Evolutionary conservation across 2,329 filamentous ascomycete species (phyloP).

Genomic region (Trichophyton rubrum): DNA sequence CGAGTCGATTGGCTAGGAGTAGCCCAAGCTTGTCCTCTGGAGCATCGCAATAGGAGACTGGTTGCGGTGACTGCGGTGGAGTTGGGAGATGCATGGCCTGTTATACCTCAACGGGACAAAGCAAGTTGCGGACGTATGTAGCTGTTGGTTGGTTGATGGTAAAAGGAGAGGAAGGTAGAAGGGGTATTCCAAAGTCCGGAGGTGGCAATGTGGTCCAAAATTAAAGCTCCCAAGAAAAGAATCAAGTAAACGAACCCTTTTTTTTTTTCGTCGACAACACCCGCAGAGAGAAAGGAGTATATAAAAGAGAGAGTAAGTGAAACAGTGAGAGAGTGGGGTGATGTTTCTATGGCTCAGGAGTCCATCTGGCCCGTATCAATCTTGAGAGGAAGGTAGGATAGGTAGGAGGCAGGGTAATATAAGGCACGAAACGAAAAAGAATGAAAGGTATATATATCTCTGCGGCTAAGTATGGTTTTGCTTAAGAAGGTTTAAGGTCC

Average conservation of each 20-base stretch:
- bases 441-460: not conserved
- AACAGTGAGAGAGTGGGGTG: not conserved
- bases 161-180: not conserved
- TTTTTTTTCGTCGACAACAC: not conserved
- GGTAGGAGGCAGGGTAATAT: not conserved
- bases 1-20: conserved; percentile 67
- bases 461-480: conserved; percentile 2
- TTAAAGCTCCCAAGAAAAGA: not conserved
- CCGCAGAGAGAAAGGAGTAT: not conserved
- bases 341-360: not conserved
- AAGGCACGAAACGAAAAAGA: not conserved
- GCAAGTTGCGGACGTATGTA: not conserved
- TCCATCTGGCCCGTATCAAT: conserved; percentile 2
- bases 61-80: conserved; percentile 32
- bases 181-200: not conserved
- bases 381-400: not conserved
- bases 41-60: conserved; percentile 41
- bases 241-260: not conserved
- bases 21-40: conserved; percentile 81
- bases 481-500: not conserved
- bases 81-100: conserved; percentile 30
- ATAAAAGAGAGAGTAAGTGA: not conserved
- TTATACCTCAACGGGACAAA: not conserved
- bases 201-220: not conserved
- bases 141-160: not conserved